A percentile compares a stretch with the other conserved stretches of the same genome.
Conservation (phyloP, 2,329 filamentous ascomycete species). For the Aureobasidium lini region DNA sequence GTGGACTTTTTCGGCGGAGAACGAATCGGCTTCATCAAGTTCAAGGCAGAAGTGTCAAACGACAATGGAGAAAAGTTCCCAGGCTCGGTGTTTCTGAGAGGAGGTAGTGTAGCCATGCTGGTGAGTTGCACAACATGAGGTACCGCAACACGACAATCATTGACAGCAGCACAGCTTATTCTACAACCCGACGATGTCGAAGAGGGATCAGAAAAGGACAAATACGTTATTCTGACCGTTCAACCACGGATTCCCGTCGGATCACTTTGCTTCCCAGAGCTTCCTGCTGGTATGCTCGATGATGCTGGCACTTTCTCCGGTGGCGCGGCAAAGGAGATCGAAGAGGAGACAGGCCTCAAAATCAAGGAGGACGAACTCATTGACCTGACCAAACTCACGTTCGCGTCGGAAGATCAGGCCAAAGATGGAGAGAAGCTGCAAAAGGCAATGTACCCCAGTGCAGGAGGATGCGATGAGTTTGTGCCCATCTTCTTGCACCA, state of each 20-base stretch:
- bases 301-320: slow-evolving; percentile 46
- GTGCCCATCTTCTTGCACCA: slow-evolving; percentile 50
- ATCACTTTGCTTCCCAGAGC: slow-evolving; percentile 47
- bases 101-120: slow-evolving; percentile 52
- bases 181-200: slow-evolving; percentile 46
- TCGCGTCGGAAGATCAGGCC: slow-evolving; percentile 21
- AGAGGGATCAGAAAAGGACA: slow-evolving; percentile 34
- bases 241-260: slow-evolving; percentile 52
- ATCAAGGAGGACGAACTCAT: slow-evolving; percentile 44
- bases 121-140: slow-evolving; percentile 27
- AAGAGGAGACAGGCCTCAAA: slow-evolving; percentile 49
- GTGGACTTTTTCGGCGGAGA: slow-evolving; percentile 45
- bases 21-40: slow-evolving; percentile 50
- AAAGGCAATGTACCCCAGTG: slow-evolving; percentile 45
- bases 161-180: slow-evolving; percentile 36
- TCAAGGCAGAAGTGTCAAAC: slow-evolving; percentile 48
- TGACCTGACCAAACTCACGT: slow-evolving; percentile 47
- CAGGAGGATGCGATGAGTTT: slow-evolving; percentile 53
- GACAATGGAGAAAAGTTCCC: slow-evolving; percentile 44
- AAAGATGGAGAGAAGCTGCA: slow-evolving; percentile 35
- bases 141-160: background rate
- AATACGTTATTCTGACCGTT: slow-evolving; percentile 47
- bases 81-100: slow-evolving; percentile 50
- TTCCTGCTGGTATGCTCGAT: slow-evolving; percentile 56
- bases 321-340: slow-evolving; percentile 49